These are phyloP conservation scores for Rhodotorula sp. DNA, from an alignment of 1,284 basidiomycete species.

Conservation along the genomic window DNA sequence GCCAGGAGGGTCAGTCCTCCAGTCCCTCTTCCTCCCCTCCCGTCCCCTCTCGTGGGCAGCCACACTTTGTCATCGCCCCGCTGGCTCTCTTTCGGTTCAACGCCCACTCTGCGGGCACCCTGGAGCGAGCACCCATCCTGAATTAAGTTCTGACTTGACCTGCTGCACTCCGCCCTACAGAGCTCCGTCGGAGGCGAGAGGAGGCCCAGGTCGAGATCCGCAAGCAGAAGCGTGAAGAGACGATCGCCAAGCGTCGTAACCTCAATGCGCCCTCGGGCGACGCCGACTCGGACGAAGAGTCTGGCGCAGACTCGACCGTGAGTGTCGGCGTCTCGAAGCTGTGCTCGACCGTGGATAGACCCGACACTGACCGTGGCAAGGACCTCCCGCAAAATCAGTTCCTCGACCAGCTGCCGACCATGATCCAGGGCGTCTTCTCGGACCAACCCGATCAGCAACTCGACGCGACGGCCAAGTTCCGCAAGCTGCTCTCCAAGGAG, in stretches of 20 bases:
- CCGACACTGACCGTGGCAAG: fast-evolving
- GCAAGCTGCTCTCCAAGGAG: slow-evolving; percentile 97
- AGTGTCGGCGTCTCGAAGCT: slow-evolving; percentile 41
- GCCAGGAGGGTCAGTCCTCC: slow-evolving; percentile 59
- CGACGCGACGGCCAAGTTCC: slow-evolving; percentile 91
- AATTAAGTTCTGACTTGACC: neutral
- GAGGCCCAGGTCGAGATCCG: slow-evolving; percentile 97
- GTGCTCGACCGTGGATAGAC: neutral
- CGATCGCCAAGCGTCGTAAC: slow-evolving; percentile 92
- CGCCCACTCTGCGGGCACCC: neutral
- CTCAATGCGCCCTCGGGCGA: slow-evolving; percentile 67
- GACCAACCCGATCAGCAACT: slow-evolving; percentile 87
- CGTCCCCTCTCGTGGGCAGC: neutral
- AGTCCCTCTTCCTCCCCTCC: too few species aligned
- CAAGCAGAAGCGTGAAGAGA: slow-evolving; percentile 92
- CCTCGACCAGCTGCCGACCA: slow-evolving; percentile 64
- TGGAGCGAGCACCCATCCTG: too few species aligned
- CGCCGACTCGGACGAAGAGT: slow-evolving; percentile 51
- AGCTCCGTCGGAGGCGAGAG: slow-evolving; percentile 84
- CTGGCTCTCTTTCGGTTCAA: neutral
- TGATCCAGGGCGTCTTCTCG: slow-evolving; percentile 91
- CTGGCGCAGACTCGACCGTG: slow-evolving; percentile 56
- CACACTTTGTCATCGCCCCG: neutral
- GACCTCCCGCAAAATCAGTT: slow-evolving; percentile 2
- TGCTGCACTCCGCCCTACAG: slow-evolving; percentile 49